A percentile compares a stretch with the other conserved stretches of the same genome.
Evolutionary conservation across 2,329 filamentous ascomycete genomes (phyloP).

Genomic region (Mollisia scopiformis): DNA sequence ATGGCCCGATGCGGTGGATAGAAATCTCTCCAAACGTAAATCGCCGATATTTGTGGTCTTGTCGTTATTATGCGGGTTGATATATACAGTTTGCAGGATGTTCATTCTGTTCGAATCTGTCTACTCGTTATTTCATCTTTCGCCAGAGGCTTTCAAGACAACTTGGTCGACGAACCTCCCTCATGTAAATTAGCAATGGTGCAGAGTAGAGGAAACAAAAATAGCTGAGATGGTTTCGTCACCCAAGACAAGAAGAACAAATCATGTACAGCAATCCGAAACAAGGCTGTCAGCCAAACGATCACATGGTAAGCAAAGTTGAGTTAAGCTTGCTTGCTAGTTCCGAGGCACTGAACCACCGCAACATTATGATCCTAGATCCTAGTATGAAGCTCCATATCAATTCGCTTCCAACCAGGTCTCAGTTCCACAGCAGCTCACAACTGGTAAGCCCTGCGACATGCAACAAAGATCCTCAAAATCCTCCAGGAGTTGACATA

Average conservation of each 20-base stretch:
- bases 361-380: background rate
- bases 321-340: background rate
- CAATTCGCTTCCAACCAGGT: background rate
- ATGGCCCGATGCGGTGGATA: too few relatives aligned
- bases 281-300: background rate
- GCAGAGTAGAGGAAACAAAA: background rate
- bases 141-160: background rate
- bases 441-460: background rate
- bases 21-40: background rate
- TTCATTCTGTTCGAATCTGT: background rate
- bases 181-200: background rate
- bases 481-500: background rate
- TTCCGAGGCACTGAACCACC: background rate
- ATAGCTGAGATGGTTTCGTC: background rate
- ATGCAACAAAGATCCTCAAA: background rate
- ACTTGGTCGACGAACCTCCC: background rate
- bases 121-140: background rate
- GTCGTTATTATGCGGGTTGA: background rate
- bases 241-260: background rate
- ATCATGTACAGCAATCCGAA: background rate
- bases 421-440: background rate
- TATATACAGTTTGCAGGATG: background rate
- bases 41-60: background rate
- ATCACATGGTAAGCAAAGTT: background rate
- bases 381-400: background rate